These are phyloP conservation scores for Botrytis aclada DNA, from an alignment of 2,329 filamentous ascomycete genomes.

Conservation along the genomic window DNA sequence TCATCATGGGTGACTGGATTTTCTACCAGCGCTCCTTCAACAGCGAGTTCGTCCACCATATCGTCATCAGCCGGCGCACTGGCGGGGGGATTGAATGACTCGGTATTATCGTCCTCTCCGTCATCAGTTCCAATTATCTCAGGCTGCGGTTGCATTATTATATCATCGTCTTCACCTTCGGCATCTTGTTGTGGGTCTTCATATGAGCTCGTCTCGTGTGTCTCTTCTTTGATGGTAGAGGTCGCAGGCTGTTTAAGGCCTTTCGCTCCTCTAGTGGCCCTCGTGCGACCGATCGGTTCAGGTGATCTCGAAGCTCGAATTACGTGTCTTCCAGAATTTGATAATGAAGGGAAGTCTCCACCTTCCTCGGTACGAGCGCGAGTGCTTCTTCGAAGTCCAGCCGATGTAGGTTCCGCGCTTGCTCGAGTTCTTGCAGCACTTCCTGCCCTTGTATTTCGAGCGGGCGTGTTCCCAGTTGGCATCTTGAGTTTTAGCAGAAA, in stretches of 20 bases:
- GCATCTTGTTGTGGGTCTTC: conserved; percentile 32
- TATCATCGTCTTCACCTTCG: conserved; percentile 22
- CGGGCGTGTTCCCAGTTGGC: conserved; percentile 20
- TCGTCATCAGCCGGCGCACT: conserved; percentile 24
- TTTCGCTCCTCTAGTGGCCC: conserved; percentile 35
- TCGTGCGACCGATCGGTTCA: conserved; percentile 44
- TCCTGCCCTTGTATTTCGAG: conserved; percentile 33
- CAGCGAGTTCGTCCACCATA: conserved; percentile 25
- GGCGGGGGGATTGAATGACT: conserved; percentile 8
- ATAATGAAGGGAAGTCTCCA: conserved; percentile 56
- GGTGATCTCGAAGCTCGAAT: conserved; percentile 53
- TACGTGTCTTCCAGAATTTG: conserved; percentile 58
- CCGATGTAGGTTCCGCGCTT: conserved; percentile 33
- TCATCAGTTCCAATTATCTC: conserved; percentile 19
- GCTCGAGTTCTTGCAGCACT: conserved; percentile 31
- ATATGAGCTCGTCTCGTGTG: conserved; percentile 36
- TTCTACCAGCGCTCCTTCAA: conserved; percentile 19
- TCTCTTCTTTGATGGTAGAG: conserved; percentile 38
- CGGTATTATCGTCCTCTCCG: conserved; percentile 18
- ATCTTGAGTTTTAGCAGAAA: conserved; percentile 36
- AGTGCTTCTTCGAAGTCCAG: conserved; percentile 32
- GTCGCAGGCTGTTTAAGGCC: conserved; percentile 33
- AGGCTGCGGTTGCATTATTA: background rate
- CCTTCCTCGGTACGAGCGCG: conserved; percentile 45
- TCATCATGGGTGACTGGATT: conserved; percentile 26